Base-by-base conservation (phyloP, 768 basidiomycete genomes). In the Kwoniella heveanensis region DNA sequence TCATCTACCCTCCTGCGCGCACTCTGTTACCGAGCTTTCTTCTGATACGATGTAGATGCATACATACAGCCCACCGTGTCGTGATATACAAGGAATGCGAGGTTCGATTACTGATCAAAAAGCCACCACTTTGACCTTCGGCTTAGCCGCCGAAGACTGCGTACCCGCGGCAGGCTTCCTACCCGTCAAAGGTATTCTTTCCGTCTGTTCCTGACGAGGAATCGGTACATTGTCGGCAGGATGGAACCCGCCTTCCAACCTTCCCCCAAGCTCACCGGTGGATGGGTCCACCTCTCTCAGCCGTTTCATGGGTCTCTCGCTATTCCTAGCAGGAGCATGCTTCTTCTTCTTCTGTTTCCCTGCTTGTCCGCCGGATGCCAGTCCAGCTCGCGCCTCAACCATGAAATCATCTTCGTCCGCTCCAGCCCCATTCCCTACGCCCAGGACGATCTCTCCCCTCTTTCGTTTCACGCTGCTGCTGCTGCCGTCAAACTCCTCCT, bases 351-450 rank as follows among this genome's bases (percentile, higher is more conserved):
- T 64, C 1, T 56, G 56, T n/a, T 53, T 50, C 9, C 15, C 27
- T 13, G 49, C 15, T 8, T 44, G 37, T 44, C 13, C 37, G 9
- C 26, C 39, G 30, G 47, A 26, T 32, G 27, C 27, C 9, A 64
- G 2, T 1, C 24, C 22, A 2, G 88, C 86, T 48, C 91, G 85
- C 75, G 88, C 88, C 77, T 92, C 84, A 0, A 83, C 83, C 78
- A 93, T 92, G 81, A 94, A 96, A 77, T 96, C 94, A 74, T 97
- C 94, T 78, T 97, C 94, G 76, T 97, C 94, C 9, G 94, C 88
- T 24, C 92, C 91, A 0, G 85, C 86, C 39, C 83, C 86, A 29
- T 76, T 76, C 82, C 72, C 76, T 2, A 76, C 80, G 12, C 71
- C 73, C 22, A 84, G 78, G 0, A 79, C 74, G 22, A 80, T 79